Percentiles rank a stretch among this genome's conserved stretches.
Conservation (phyloP, 1,284 basidiomycete genomes). For the Sporisorium reilianum region DNA sequence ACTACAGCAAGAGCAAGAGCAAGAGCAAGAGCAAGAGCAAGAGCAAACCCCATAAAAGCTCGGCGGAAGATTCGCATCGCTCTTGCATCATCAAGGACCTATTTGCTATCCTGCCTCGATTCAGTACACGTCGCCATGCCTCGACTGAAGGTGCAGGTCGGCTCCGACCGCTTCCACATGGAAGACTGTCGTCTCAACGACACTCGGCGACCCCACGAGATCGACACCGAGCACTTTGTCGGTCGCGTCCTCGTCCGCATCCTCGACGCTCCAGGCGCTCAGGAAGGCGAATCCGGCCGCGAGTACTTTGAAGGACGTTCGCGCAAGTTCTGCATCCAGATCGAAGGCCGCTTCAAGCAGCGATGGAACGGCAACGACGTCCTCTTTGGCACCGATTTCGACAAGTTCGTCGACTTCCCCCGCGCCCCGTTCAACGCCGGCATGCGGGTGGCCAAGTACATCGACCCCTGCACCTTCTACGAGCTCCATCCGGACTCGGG, state of each 20-base stretch:
- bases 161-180: conserved; percentile 68
- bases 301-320: conserved; percentile 68
- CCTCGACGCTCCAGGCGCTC: conserved; percentile 68
- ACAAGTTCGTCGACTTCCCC: conserved; percentile 66
- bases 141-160: conserved; percentile 68
- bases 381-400: conserved; percentile 66
- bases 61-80: neutral
- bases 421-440: conserved; percentile 70
- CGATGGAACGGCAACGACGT: conserved; percentile 61
- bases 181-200: conserved; percentile 69
- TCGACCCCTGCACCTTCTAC: conserved; percentile 69
- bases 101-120: no score
- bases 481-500: conserved; percentile 67
- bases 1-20: no score
- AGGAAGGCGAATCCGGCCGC: conserved; percentile 57
- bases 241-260: conserved; percentile 71
- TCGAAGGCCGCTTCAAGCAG: conserved; percentile 71
- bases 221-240: conserved; percentile 70
- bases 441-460: conserved; percentile 70
- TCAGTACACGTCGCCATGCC: no score
- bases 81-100: neutral
- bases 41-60: neutral
- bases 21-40: no score
- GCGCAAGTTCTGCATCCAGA: conserved; percentile 70
- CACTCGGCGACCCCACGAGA: conserved; percentile 67